Conservation (phyloP, 768 basidiomycete species). For the Phlebiopsis gigantea region DNA sequence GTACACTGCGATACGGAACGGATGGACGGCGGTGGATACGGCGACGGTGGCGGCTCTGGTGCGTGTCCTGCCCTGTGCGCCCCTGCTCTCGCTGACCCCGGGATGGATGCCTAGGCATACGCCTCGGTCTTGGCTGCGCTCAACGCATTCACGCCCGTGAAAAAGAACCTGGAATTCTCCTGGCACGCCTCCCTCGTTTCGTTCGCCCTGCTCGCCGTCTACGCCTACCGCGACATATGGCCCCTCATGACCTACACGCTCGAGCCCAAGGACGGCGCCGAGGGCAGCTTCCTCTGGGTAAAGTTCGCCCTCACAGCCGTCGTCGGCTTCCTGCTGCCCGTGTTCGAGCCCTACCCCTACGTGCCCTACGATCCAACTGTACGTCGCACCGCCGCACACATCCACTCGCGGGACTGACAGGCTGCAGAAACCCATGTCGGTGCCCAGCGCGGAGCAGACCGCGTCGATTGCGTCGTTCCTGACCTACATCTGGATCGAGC, state of each 20-base stretch:
- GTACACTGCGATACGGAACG: neutral
- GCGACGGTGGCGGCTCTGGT: constrained; percentile 1
- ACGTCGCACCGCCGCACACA: neutral
- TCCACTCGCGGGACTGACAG: neutral
- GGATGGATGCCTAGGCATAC: constrained; percentile 14
- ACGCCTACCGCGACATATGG: constrained; percentile 49
- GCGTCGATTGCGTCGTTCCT: constrained; percentile 34
- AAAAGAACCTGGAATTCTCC: constrained; percentile 18
- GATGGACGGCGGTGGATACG: neutral
- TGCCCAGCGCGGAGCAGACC: constrained; percentile 40
- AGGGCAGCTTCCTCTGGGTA: constrained; percentile 49
- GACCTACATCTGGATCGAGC: constrained; percentile 37
- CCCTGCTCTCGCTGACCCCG: neutral
- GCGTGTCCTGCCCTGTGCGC: neutral
- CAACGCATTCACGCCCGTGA: constrained; percentile 10
- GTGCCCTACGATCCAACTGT: constrained; percentile 13
- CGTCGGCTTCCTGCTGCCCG: constrained; percentile 42
- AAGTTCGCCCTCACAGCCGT: constrained; percentile 41
- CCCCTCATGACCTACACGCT: constrained; percentile 53
- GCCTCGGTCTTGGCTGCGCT: constrained; percentile 18
- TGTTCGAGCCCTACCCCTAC: constrained; percentile 37
- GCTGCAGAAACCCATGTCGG: constrained; percentile 7
- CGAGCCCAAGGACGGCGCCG: constrained; percentile 39
- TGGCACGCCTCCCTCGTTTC: constrained; percentile 46
- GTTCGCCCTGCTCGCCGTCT: constrained; percentile 42